Evolutionary conservation across 352 stramenopile genomes (phyloP), one percentile per base, ranked within the genome.

Genomic region (Phytopythium kandeliae): DNA sequence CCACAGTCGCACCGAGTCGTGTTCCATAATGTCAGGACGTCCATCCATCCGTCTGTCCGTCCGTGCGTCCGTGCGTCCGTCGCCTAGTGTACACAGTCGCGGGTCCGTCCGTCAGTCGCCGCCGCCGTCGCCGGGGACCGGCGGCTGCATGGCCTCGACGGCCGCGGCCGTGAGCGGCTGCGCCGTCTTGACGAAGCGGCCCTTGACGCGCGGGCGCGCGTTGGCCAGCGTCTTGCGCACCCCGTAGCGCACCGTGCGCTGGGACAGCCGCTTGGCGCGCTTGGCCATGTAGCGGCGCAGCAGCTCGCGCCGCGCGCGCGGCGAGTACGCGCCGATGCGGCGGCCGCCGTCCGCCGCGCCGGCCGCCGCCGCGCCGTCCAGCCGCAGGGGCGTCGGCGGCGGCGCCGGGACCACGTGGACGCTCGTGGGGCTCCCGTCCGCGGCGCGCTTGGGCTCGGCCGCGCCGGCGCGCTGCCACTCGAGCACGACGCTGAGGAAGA

Each of bases 181-280:
- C 69, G 83, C 96, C 60, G 99, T 99, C 74, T 98, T 99, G 26
- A 99, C 96, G 70, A 99, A 99, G 41, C 96, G 86, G 42, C 97
- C 93, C 66, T 99, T 99, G 12, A 99, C 96, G 45, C 97, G 82
- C 62, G 99, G 70, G 45, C 97, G 77, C 71, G 91, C 98, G 76
- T 99, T 97, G 41, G 97, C 97, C 82, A 99, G 98, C 65, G 98
- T 98, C 75, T 99, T 99, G 45, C 97, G 78, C 22, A 99, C 95
- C 62, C 98, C 95, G 64, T 99, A 99, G 71, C 98, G 96, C 10
- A 99, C 95, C 45, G 97, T 98, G 64, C 98, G 98, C 43, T 86
- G 93, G 96, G 94, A 99, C 41, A 97, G 85, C 44, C 93, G 88
- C 42, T 78, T 83, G 51, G 96, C 87, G 54, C 92, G 79, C 71